These are phyloP conservation scores for Colletotrichum simmondsii DNA, from an alignment of 2,329 filamentous ascomycete genomes.

Conservation along the genomic window DNA sequence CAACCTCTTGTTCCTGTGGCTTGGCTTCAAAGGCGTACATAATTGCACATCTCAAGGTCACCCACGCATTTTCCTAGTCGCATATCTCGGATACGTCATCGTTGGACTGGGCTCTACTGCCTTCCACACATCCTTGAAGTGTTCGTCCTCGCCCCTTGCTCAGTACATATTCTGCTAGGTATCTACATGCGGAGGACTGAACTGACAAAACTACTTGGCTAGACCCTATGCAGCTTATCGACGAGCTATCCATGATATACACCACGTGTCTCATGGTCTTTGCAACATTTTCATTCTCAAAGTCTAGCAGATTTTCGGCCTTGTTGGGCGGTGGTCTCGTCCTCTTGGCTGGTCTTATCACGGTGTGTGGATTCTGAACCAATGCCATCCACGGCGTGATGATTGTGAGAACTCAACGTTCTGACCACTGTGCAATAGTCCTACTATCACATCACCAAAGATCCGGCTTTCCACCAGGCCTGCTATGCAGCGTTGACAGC, in stretches of 20 bases:
- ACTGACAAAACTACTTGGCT: neutral
- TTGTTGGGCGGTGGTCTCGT: constrained; percentile 68
- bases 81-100: constrained; percentile 63
- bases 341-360: constrained; percentile 74
- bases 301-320: constrained; percentile 59
- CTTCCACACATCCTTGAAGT: constrained; percentile 68
- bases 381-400: neutral
- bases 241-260: constrained; percentile 71
- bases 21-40: constrained; percentile 79
- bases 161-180: neutral
- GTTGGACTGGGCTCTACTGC: constrained; percentile 66
- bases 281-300: constrained; percentile 79
- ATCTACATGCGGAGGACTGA: neutral
- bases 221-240: constrained; percentile 71
- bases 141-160: constrained; percentile 47
- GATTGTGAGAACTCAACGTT: neutral
- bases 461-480: constrained; percentile 85
- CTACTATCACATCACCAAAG: constrained; percentile 82
- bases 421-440: constrained; percentile 25
- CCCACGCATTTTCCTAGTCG: constrained; percentile 79
- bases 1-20: constrained; percentile 83
- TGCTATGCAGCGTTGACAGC: constrained; percentile 80
- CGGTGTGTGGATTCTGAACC: constrained; percentile 59
- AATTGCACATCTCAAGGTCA: constrained; percentile 80
- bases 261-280: constrained; percentile 66